These are phyloP conservation scores for Perkinsus olseni DNA, from an alignment of 169 alveolate species.

Conservation along the genomic window DNA sequence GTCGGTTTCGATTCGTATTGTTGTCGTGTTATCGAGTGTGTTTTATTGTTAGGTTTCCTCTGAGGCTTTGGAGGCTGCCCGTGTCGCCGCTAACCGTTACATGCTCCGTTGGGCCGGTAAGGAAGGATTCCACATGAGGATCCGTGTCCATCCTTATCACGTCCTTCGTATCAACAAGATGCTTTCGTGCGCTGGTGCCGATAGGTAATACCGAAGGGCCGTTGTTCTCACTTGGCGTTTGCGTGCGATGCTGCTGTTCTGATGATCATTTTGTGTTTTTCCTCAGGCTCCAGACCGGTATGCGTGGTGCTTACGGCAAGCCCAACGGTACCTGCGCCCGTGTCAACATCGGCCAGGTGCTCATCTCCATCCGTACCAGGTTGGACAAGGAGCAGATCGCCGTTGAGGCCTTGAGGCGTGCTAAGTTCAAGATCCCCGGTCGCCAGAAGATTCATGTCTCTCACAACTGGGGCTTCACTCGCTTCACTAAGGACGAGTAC, in stretches of 20 bases:
- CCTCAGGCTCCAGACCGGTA: slow-evolving; percentile 90
- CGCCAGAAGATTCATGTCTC: slow-evolving; percentile 93
- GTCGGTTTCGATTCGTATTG: too few relatives aligned
- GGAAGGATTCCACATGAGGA: slow-evolving; percentile 95
- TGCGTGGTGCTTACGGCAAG: slow-evolving; percentile 99
- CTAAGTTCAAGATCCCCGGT: slow-evolving; percentile 98
- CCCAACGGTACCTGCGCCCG: slow-evolving; percentile 95
- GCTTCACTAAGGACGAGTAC: slow-evolving; percentile 85
- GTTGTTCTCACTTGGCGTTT: too few relatives aligned
- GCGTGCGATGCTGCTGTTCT: too few relatives aligned
- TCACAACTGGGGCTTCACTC: slow-evolving; percentile 97
- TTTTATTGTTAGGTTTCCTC: too few relatives aligned
- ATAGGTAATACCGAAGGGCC: too few relatives aligned
- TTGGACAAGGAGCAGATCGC: slow-evolving; percentile 39
- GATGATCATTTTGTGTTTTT: background rate
- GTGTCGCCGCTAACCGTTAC: slow-evolving; percentile 95
- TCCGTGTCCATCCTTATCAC: slow-evolving; percentile 99
- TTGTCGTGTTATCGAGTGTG: too few relatives aligned
- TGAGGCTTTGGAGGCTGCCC: slow-evolving; percentile 99
- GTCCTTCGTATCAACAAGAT: slow-evolving; percentile 98
- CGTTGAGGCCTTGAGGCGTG: slow-evolving; percentile 79
- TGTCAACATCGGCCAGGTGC: slow-evolving; percentile 89
- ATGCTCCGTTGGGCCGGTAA: slow-evolving; percentile 92
- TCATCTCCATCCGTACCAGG: slow-evolving; percentile 88
- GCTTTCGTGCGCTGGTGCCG: slow-evolving; percentile 99